Evolutionary conservation across 2,329 filamentous ascomycete genomes (phyloP), one percentile per base, ranked within the genome.

Genomic region (Ophiostoma australiae): DNA sequence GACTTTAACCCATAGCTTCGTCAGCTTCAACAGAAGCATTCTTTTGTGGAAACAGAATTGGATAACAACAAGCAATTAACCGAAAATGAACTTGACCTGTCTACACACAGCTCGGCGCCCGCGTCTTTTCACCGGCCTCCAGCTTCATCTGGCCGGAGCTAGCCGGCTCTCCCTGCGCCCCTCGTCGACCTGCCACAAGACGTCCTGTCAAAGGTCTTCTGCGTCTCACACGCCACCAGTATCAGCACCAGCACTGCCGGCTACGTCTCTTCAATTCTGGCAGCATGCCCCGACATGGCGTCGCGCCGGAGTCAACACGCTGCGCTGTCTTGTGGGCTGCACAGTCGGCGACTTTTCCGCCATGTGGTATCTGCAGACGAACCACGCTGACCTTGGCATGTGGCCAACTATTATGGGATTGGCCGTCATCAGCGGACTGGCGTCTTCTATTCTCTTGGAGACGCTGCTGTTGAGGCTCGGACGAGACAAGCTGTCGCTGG

Each of bases 301-400:
- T 35, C 78, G 85, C n/a, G 83, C 85, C 0, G 78, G 79, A 0
- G 75, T 87, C 73, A 87, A 87, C 74, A 87, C 86, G 0, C 75
- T 85, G 3, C 83, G 85, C 7, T 88, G 86, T 72, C 80, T 87
- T 1, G 77, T 84, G 1, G 85, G 86, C 8, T 87, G 86, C 73
- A 86, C 85, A 0, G 61, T 79, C 0, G 85, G 85, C n/a, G 85
- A 87, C 75, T 87, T 87, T 72, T 81, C 84, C 1, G 80, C 84
- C 0, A 81, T 87, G 79, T 87, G 85, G 85, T 80, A 82, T 41
- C 79, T 88, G 0, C 85, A 87, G 72, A 77, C 82, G 0, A 81
- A 80, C 61, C 81, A 80, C 69, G 80, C 84, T 0, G 81, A 81
- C 2, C 75, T 85, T 4, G 82, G 83, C 0, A 81, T 85, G 77